Percentiles rank a stretch among this genome's conserved stretches.
Conservation (phyloP, 2,329 filamentous ascomycete species). For the Xylariaceae sp. region DNA sequence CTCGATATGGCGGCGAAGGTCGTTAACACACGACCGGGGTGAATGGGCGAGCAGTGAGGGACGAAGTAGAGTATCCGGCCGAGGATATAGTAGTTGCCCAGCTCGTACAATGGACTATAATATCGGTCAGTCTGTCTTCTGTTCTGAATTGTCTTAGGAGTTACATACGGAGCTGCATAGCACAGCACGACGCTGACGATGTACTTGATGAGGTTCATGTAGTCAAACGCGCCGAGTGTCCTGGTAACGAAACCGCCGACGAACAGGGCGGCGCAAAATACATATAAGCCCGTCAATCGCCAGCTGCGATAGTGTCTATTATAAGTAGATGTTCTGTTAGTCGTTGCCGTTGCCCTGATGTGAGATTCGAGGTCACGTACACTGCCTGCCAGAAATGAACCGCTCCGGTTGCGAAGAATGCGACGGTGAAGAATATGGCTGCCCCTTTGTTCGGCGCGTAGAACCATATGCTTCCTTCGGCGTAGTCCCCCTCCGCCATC, state of each 20-base stretch:
- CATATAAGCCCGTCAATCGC: constrained; percentile 49
- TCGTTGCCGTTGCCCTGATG: background rate
- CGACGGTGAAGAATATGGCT: constrained; percentile 42
- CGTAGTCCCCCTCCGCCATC: constrained; percentile 34
- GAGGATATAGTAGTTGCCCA: constrained; percentile 54
- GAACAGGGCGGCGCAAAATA: constrained; percentile 51
- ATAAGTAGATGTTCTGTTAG: background rate
- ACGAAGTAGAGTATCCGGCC: constrained; percentile 53
- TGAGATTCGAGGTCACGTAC: constrained; percentile 36
- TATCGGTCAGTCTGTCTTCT: constrained; percentile 5
- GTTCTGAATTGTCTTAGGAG: background rate
- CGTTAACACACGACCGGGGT: constrained; percentile 38
- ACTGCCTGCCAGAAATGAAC: constrained; percentile 40
- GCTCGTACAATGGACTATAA: constrained; percentile 48
- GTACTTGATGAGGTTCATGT: constrained; percentile 38
- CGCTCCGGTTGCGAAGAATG: constrained; percentile 36
- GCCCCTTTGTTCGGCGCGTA: constrained; percentile 45
- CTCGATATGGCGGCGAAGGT: constrained; percentile 41
- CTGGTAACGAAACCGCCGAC: constrained; percentile 49
- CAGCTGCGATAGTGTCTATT: constrained; percentile 51
- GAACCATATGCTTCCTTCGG: constrained; percentile 41
- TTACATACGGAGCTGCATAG: constrained; percentile 33
- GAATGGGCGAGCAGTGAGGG: constrained; percentile 48
- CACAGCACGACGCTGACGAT: constrained; percentile 39
- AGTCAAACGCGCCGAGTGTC: constrained; percentile 44